Evolutionary conservation across 75 land plant species (phyloP).

Genomic region (Azolla pinnata): DNA sequence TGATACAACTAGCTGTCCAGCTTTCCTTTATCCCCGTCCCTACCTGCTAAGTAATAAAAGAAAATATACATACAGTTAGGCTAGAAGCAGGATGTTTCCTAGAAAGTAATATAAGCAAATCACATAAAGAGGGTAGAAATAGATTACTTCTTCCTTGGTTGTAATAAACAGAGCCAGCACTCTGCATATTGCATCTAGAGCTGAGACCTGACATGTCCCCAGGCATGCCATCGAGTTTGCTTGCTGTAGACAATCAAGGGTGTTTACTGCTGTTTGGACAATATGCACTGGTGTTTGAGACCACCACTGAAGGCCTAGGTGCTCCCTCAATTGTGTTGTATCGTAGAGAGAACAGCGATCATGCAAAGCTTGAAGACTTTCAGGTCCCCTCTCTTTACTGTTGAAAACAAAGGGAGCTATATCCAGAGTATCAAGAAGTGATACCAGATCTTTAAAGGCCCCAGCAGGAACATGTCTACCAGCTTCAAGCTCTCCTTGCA

Average conservation of each 20-base stretch:
- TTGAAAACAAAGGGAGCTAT: constrained; percentile 20
- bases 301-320: constrained; percentile 66
- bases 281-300: constrained; percentile 34
- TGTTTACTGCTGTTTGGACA: constrained; percentile 39
- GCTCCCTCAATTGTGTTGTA: constrained; percentile 19
- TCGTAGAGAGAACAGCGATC: constrained; percentile 42
- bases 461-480: constrained; percentile 61
- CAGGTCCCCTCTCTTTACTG: constrained; percentile 14
- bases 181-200: constrained; percentile 44
- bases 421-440: constrained; percentile 30
- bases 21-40: neutral
- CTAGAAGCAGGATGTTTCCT: neutral
- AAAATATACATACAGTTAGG: neutral
- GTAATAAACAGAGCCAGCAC: constrained; percentile 30
- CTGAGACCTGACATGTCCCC: constrained; percentile 41
- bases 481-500: constrained; percentile 67
- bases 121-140: neutral
- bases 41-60: neutral
- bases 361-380: constrained; percentile 19
- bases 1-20: constrained; percentile 21
- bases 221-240: constrained; percentile 42
- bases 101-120: neutral
- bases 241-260: constrained; percentile 36
- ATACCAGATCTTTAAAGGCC: constrained; percentile 54
- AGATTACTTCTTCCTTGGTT: constrained; percentile 31